Percentiles rank a stretch among this genome's conserved stretches.
phyloP scores from a whole-genome alignment of 805 yeast genomes.

The Yamadazyma sp. region DNA sequence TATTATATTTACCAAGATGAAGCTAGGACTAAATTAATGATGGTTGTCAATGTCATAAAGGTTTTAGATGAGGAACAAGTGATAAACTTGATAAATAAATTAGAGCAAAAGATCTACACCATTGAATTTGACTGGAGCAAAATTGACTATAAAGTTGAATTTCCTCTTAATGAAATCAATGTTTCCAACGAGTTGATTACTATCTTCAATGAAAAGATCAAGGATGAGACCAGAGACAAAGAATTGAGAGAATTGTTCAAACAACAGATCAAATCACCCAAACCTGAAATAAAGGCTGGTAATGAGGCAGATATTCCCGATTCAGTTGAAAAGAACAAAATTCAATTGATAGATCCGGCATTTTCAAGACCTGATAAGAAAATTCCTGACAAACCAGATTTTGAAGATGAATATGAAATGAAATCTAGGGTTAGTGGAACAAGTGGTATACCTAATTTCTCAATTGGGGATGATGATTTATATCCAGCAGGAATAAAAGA shows the following conservation, averaged over 20 bases:
- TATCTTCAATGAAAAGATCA: constrained; percentile 16
- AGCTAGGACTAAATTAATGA: constrained; percentile 2
- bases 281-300: background rate
- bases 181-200: constrained; percentile 19
- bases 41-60: constrained; percentile 11
- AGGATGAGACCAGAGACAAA: constrained; percentile 3
- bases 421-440: constrained; percentile 1
- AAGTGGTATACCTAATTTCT: constrained; percentile 14
- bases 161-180: constrained; percentile 21
- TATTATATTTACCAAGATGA: constrained; percentile 8
- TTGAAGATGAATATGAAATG: constrained; percentile 51
- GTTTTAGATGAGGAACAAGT: constrained; percentile 4
- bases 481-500: constrained; percentile 40
- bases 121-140: constrained; percentile 23
- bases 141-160: constrained; percentile 14
- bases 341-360: constrained; percentile 8
- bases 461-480: constrained; percentile 51
- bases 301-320: constrained; percentile 1
- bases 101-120: constrained; percentile 16
- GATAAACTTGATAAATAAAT: constrained; percentile 9
- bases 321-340: background rate
- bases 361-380: constrained; percentile 6
- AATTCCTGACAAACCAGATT: constrained; percentile 47
- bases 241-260: constrained; percentile 8
- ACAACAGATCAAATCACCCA: constrained; percentile 4